Evolutionary conservation across 2,329 filamentous ascomycete genomes (phyloP), one percentile per base, ranked within the genome.

Genomic region (Rugonectria rugulosa): DNA sequence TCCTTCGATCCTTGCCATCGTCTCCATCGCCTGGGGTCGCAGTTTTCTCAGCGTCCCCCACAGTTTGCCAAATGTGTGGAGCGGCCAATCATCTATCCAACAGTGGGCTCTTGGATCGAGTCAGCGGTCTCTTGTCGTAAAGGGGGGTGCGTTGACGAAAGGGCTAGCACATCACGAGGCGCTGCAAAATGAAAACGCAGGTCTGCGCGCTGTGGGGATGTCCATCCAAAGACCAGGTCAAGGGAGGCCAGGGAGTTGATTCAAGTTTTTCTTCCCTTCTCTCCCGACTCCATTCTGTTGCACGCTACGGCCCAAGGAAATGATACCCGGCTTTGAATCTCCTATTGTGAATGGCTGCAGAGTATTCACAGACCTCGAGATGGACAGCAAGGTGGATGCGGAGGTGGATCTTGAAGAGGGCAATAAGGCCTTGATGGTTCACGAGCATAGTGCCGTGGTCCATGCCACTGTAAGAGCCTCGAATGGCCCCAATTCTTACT

Each of bases 61-160:
- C 60, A 65, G 54, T 65, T 63, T 65, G 60, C 59, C 57, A 52
- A 57, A 58, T 63, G 63, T 66, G 65, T 66, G 65, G 65, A 64
- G 65, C 58, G 54, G 54, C 65, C 65, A 67, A 68, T 68, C 62
- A 66, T 32, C n/a, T 32, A 47, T 26, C 40, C 23, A 31, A 24
- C 21, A 21, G 47, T 41, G 42, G 42, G 17, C 42, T 42, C 45
- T 54, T 43, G 47, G 57, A 65, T 67, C 64, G 57, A 66, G 64
- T 61, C 60, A 62, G 56, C 52, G 53, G 55, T 20, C 48, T 53
- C 49, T 36, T 53, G 26, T 14, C 38, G 40, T 36, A 53, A 62
- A 40, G 34, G 56, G 52, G 53, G 54, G 62, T 21, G 62, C 50
- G 59, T 32, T 9, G 37, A 43, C 19, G 50, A 59, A 63, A 59